Evolutionary conservation across 1,284 basidiomycete species (phyloP).

Genomic region (Somion occarium): DNA sequence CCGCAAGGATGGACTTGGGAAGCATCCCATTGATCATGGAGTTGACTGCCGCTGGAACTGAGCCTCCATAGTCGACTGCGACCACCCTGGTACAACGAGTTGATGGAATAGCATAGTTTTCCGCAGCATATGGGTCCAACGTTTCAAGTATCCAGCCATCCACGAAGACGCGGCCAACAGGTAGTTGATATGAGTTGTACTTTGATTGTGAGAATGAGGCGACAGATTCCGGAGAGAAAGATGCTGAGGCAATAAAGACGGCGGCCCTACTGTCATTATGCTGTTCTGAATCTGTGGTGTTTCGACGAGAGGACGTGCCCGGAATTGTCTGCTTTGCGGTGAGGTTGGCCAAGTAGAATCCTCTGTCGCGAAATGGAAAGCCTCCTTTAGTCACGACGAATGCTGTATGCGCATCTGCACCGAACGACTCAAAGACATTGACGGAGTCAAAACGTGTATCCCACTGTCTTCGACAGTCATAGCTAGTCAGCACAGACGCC

Average conservation of each 20-base stretch:
- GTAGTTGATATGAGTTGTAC: slow-evolving; percentile 75
- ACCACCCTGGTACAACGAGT: slow-evolving; percentile 87
- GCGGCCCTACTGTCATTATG: slow-evolving; percentile 40
- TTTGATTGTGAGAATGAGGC: slow-evolving; percentile 56
- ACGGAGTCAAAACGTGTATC: slow-evolving; percentile 79
- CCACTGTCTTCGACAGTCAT: slow-evolving; percentile 76
- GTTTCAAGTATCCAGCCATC: slow-evolving; percentile 98
- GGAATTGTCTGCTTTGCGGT: slow-evolving; percentile 55
- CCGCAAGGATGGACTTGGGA: slow-evolving; percentile 61
- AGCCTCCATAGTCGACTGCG: slow-evolving; percentile 87
- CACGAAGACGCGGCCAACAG: slow-evolving; percentile 80
- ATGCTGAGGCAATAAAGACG: slow-evolving; percentile 75
- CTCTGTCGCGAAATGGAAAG: slow-evolving; percentile 90
- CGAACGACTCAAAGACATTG: slow-evolving; percentile 75
- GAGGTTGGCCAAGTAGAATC: slow-evolving; percentile 78
- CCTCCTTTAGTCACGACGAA: slow-evolving; percentile 71
- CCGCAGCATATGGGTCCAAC: slow-evolving; percentile 92
- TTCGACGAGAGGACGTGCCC: slow-evolving; percentile 30
- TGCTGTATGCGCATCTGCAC: slow-evolving; percentile 67
- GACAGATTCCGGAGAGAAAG: slow-evolving; percentile 63
- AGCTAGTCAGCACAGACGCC: slow-evolving; percentile 65
- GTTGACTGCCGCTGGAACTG: slow-evolving; percentile 84
- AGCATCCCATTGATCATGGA: slow-evolving; percentile 81
- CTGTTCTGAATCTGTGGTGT: slow-evolving; percentile 25
- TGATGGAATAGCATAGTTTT: slow-evolving; percentile 94